Base-by-base conservation (phyloP, 2,329 filamentous ascomycete species). In the Cercospora sp. region DNA sequence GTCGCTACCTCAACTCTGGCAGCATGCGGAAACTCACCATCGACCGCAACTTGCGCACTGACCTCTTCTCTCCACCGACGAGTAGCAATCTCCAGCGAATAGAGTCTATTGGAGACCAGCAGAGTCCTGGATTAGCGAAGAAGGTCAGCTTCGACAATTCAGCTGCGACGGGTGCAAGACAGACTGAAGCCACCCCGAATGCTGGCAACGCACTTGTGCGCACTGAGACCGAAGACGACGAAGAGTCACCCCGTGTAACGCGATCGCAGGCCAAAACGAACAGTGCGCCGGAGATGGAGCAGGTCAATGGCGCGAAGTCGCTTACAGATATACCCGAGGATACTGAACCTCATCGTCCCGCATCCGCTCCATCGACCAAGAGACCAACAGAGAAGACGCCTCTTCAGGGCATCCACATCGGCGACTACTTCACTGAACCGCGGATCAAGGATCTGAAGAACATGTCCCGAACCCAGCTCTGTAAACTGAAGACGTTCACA, bases 21-120 rank as follows among this genome's bases (percentile, higher is more conserved):
- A 92, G 87, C 77, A 88, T 97, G 74, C 97, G 97, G 83, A 94
- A 93, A 79, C 86, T 99, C 66, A 91, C 94, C 63, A 97, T 99
- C 78, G 96, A 97, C 80, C 90, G 93, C 71, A 91, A 90, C 72
- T 85, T 99, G 77, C 88, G 92, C 64, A 93, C 87, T 67, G 90
- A 89, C 70, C 79, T 89, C 1, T 89, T 90, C 74, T 77, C 75
- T 34, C 71, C 74, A 45, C 70, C 70, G 5, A 59, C 63, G 24
- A 18, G 67, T 61, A 65, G 65, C 55, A 69, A 64, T 34, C 69
- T 68, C 37, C 70, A 66, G 55, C 64, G 69, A n/a, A 65, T 69
- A 40, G 70, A 75, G 43, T 60, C 66, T 40, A 65, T 55, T 62
- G 67, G 66, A 61, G 73, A 76, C 59, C 79, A 80, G 34, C 81